Evolutionary conservation across 176 grass and related monocot species (phyloP), one percentile per base, ranked within the genome.

Genomic region (Carex littledalei): DNA sequence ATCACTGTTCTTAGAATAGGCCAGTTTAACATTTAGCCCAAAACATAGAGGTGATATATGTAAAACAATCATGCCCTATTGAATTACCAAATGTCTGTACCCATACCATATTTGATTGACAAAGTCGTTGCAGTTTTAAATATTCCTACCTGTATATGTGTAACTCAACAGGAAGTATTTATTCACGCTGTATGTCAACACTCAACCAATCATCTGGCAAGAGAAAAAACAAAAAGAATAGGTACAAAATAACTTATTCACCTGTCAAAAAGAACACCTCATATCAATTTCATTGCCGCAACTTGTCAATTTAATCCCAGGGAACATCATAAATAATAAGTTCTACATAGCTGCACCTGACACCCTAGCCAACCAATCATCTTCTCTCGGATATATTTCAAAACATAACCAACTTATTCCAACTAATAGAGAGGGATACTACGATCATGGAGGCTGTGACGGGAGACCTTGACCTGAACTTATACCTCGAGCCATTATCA

Each of bases 401-500:
- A 12, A 1, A 77, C 39, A 55, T 15, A 76, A 29, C 1, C 20
- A 54, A 54, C 49, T 31, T 55, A 6, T 29, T 1, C 18, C 8
- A 73, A 22, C n/a, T 74, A 13, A 22, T 14, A 50, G 18, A 50
- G 70, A 18, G 17, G 3, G 13, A 74, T 49, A 74, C n/a, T 22
- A 13, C 21, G 5, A 17, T n/a, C 16, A 57, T 78, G 80, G 86
- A 89, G 22, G 58, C 4, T 34, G 90, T 84, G 32, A 69, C 81
- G 7, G 79, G 54, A 35, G 85, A 91, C 32, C 86, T 93, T 14
- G 87, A 65, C 81, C 89, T 96, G 20, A 88, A 89, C 16, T 88
- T 96, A 47, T 86, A 86, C 32, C 87, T 91, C 7, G 86, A 84
- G 81, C 32, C 87, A 74, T 88, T 89, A 2, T 84, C 76, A 17